Percentiles rank a stretch among this genome's conserved stretches.
Conservation (phyloP, 1,139 yeast species). For the Hansenula lynferdii region DNA sequence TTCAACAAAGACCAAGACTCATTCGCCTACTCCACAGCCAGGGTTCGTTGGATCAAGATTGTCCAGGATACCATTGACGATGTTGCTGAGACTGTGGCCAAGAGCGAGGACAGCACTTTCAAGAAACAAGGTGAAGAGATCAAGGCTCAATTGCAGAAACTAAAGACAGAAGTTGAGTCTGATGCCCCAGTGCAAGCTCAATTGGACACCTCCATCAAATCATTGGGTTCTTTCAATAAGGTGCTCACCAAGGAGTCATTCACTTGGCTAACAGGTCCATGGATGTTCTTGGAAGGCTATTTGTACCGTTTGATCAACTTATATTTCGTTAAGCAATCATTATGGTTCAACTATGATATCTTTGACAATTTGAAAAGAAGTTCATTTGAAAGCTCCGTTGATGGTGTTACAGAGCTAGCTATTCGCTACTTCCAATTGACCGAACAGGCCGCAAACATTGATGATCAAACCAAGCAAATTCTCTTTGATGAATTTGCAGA, state of each 20-base stretch:
- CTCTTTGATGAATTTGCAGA: slow-evolving; percentile 77
- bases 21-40: slow-evolving; percentile 78
- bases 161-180: slow-evolving; percentile 34
- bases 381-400: slow-evolving; percentile 69
- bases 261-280: slow-evolving; percentile 86
- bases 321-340: slow-evolving; percentile 33
- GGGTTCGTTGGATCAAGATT: slow-evolving; percentile 85
- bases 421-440: slow-evolving; percentile 54
- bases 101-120: slow-evolving; percentile 17
- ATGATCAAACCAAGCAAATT: slow-evolving; percentile 43
- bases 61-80: slow-evolving; percentile 66
- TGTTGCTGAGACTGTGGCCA: slow-evolving; percentile 30
- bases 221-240: slow-evolving; percentile 48
- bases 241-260: slow-evolving; percentile 30
- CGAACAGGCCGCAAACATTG: slow-evolving; percentile 32
- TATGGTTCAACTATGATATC: slow-evolving; percentile 64
- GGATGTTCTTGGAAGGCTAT: slow-evolving; percentile 87
- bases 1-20: slow-evolving; percentile 66
- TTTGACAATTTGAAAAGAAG: slow-evolving; percentile 65
- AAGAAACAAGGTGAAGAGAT: slow-evolving; percentile 28
- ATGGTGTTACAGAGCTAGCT: slow-evolving; percentile 82
- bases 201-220: slow-evolving; percentile 34
- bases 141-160: slow-evolving; percentile 31
- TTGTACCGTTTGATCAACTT: slow-evolving; percentile 64
- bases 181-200: slow-evolving; percentile 41